Percentiles rank a stretch among this genome's conserved stretches.
Evolutionary conservation across 352 stramenopile species (phyloP).

Genomic region (Phytophthora multivora): DNA sequence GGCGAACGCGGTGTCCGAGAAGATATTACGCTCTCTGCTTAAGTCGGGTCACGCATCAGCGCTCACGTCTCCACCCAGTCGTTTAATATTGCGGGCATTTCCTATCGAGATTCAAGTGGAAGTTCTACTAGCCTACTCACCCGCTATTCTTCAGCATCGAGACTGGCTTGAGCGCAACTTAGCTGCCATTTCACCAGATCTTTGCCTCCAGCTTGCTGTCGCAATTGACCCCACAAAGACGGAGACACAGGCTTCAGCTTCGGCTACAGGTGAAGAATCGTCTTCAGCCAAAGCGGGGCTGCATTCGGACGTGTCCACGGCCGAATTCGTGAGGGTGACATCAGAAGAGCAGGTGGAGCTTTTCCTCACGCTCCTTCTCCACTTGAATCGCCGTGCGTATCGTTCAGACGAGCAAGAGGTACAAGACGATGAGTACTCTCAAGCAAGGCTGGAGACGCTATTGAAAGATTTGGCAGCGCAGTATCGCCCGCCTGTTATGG

Average conservation of each 20-base stretch:
- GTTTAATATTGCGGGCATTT: slow-evolving; percentile 61
- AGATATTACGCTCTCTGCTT: slow-evolving; percentile 47
- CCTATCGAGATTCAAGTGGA: slow-evolving; percentile 55
- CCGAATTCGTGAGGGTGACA: slow-evolving; percentile 43
- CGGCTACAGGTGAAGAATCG: slow-evolving; percentile 3
- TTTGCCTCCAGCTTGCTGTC: slow-evolving; percentile 46
- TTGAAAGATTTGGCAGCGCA: slow-evolving; percentile 61
- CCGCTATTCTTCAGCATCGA: slow-evolving; percentile 64
- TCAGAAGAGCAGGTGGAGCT: slow-evolving; percentile 76
- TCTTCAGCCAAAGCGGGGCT: slow-evolving; percentile 9
- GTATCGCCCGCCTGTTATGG: slow-evolving; percentile 80
- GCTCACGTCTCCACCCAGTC: slow-evolving; percentile 45
- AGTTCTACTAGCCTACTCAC: slow-evolving; percentile 50
- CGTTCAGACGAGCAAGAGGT: neutral
- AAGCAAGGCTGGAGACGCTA: slow-evolving; percentile 55
- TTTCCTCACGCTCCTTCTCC: slow-evolving; percentile 72
- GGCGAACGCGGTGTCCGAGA: slow-evolving; percentile 42
- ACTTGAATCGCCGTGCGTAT: slow-evolving; percentile 44
- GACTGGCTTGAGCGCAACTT: slow-evolving; percentile 76
- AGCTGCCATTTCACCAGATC: slow-evolving; percentile 32
- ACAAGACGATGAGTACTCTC: slow-evolving; percentile 38
- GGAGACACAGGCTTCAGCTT: neutral
- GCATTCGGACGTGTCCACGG: slow-evolving; percentile 46
- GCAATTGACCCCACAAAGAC: slow-evolving; percentile 47
- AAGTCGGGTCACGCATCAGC: slow-evolving; percentile 42